These are phyloP conservation scores for Acacia pycnantha DNA, from an alignment of 331 rosid species.

Conservation along the genomic window DNA sequence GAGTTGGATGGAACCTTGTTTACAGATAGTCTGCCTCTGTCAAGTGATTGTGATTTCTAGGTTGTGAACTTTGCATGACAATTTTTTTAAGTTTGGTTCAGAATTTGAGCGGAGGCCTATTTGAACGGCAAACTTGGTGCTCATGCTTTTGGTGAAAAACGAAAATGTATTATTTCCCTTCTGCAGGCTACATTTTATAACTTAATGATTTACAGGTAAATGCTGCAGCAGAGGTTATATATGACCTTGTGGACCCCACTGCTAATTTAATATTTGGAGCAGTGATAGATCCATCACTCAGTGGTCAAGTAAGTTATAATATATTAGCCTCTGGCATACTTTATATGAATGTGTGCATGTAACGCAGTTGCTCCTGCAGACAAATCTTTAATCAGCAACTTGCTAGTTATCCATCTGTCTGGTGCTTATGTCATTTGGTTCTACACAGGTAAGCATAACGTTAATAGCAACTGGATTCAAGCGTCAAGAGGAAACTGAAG, in stretches of 20 bases:
- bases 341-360: constrained; percentile 10
- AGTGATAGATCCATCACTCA: constrained; percentile 92
- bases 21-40: background rate
- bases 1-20: constrained; percentile 6
- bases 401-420: background rate
- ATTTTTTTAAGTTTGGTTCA: constrained; percentile 24
- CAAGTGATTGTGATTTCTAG: constrained; percentile 11
- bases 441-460: constrained; percentile 86
- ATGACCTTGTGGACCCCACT: constrained; percentile 97
- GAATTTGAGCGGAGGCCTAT: constrained; percentile 1
- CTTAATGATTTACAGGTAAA: constrained; percentile 68
- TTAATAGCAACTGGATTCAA: constrained; percentile 97
- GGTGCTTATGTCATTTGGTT: constrained; percentile 25
- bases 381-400: background rate
- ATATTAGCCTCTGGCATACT: constrained; percentile 3
- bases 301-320: constrained; percentile 85
- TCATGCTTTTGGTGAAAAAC: background rate
- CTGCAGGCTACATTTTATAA: constrained; percentile 19
- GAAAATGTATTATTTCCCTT: constrained; percentile 18
- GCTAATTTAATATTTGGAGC: constrained; percentile 98
- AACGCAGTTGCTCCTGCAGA: background rate
- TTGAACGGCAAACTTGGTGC: background rate
- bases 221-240: constrained; percentile 99
- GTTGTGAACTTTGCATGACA: background rate
- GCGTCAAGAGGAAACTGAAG: constrained; percentile 96